Percentiles rank a stretch among this genome's conserved stretches.
Evolutionary conservation across 495 filamentous ascomycete species (phyloP).

Genomic region (Talaromyces liani): DNA sequence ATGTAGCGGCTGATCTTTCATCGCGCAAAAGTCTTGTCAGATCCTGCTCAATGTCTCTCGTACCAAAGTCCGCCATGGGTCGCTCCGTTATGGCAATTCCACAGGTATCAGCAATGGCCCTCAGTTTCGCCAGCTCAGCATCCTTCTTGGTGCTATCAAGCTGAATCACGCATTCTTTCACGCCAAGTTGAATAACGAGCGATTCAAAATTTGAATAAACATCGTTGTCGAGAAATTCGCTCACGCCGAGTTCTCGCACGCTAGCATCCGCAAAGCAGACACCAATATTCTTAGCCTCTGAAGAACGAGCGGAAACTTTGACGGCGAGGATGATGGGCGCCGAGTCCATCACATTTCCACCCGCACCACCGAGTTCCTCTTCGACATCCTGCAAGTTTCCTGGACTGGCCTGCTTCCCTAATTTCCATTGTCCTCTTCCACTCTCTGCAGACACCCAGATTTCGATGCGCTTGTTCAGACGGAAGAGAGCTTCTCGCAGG

Average conservation of each 20-base stretch:
- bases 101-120: conserved; percentile 82
- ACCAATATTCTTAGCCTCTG: conserved; percentile 78
- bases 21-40: conserved; percentile 77
- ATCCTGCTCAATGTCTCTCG: conserved; percentile 94
- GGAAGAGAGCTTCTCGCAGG: conserved; percentile 87
- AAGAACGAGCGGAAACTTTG: conserved; percentile 80
- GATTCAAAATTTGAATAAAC: conserved; percentile 98
- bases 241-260: conserved; percentile 90
- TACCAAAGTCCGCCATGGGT: conserved; percentile 69
- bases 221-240: conserved; percentile 97
- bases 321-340: conserved; percentile 92
- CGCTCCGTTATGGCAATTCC: conserved; percentile 83
- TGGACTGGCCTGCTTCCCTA: conserved; percentile 83
- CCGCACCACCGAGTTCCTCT: conserved; percentile 74
- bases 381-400: conserved; percentile 97
- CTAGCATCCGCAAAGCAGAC: conserved; percentile 98
- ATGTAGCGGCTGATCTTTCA: conserved; percentile 64
- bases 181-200: conserved; percentile 88
- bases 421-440: conserved; percentile 81
- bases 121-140: conserved; percentile 80
- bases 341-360: conserved; percentile 58
- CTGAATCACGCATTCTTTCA: conserved; percentile 85
- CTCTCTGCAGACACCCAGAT: conserved; percentile 64
- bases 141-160: conserved; percentile 74
- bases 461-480: conserved; percentile 82